Percentiles rank a stretch among this genome's conserved stretches.
Conservation (phyloP, 1,284 basidiomycete genomes). For the Coniferiporia weirii region DNA sequence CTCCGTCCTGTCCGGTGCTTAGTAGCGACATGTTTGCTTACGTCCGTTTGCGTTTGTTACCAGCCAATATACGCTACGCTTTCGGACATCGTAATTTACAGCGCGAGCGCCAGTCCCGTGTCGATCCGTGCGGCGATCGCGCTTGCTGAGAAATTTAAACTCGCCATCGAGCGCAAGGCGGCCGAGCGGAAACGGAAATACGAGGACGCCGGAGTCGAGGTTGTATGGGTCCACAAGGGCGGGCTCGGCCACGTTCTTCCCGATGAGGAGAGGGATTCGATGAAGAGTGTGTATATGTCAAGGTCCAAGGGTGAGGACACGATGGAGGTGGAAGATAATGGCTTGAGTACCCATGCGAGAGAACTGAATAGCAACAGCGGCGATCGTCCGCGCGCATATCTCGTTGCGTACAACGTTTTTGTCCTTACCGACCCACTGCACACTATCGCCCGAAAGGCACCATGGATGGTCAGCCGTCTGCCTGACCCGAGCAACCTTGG, state of each 20-base stretch:
- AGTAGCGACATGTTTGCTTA: background rate
- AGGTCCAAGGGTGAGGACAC: background rate
- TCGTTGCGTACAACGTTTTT: slow-evolving; percentile 82
- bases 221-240: slow-evolving; percentile 14
- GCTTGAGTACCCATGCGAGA: background rate
- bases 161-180: slow-evolving; percentile 52
- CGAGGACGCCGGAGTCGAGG: slow-evolving; percentile 19
- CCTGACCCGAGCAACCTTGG: background rate
- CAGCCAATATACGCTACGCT: slow-evolving; percentile 80
- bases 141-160: slow-evolving; percentile 54
- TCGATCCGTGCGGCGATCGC: slow-evolving; percentile 41
- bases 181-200: slow-evolving; percentile 36
- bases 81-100: slow-evolving; percentile 86
- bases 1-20: background rate
- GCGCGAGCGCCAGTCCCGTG: slow-evolving; percentile 48
- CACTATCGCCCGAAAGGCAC: slow-evolving; percentile 15
- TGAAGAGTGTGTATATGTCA: background rate
- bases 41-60: slow-evolving; percentile 14
- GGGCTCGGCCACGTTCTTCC: slow-evolving; percentile 1
- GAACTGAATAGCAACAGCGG: background rate
- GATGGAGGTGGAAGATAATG: slow-evolving; percentile 11
- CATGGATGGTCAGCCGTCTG: slow-evolving; percentile 16
- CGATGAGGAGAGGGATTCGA: slow-evolving; percentile 5
- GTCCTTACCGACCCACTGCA: slow-evolving; percentile 52
- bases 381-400: slow-evolving; percentile 21